Base-by-base conservation (phyloP, 148 eudicot species). In the Vaccinium macrocarpon region DNA sequence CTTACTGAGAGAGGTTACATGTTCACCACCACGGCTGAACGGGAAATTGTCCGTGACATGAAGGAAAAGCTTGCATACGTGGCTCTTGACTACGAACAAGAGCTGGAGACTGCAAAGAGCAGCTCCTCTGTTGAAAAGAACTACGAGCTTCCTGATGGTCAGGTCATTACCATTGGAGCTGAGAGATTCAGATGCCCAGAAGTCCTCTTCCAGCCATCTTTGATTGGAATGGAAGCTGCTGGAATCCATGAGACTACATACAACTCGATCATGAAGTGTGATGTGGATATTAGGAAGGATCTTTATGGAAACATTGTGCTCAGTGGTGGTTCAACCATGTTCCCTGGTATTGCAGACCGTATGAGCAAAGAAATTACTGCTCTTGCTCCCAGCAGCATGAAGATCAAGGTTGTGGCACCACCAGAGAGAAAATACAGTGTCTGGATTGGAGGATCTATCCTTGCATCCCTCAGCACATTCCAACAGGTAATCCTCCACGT, bases 291-390 rank as follows among this genome's bases (percentile, higher is more conserved):
- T 61, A 88, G 90, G 86, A 88, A 88, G 86, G 90, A 88, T 81
- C 76, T 88, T 1, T 86, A 83, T 21, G 88, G 86, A 4, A 86
- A 88, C 71, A 84, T 88, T 49, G 88, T 88, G 80, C 88, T 88
- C 51, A 88, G 90, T 76, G 90, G 90, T 66, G 90, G 90, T 46
- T 88, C 90, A 55, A 88, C 88, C 27, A 88, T 88, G 90, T 88
- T 88, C 80, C 90, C 90, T 15, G 90, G 90, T 55, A 85, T 88
- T 57, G 90, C 88, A 2, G 90, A 88, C 68, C 85, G 90, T 42
- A 86, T 88, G 88, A 86, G 90, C 86, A 88, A 86, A 61, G 90
- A 88, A 78, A 88, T 88, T 15, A 78, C 86, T 27, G 82, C 86
- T 68, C 88, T 88, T 68, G 90, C 90, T 81, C 88, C 90, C 5